phyloP scores from a whole-genome alignment of 805 yeast genomes.

The Dipodascus albidus region DNA sequence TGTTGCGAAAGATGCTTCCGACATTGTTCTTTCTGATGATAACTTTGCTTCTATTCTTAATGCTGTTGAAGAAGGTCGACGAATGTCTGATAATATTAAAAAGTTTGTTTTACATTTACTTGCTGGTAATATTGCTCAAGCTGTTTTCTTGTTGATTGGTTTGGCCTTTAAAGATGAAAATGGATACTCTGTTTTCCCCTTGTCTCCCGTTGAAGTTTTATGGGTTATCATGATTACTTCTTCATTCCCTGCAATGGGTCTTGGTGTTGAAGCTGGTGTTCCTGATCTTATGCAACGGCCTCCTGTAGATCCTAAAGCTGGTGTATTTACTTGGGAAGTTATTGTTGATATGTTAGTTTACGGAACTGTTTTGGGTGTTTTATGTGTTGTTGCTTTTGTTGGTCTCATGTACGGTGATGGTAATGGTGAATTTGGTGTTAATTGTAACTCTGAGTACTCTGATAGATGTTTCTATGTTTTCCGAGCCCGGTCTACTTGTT shows the following conservation, averaged over 20 bases:
- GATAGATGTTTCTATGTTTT: conserved; percentile 50
- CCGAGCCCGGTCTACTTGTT: conserved; percentile 64
- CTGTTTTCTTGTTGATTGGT: conserved; percentile 56
- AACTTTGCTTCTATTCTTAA: conserved; percentile 69
- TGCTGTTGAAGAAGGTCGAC: conserved; percentile 71
- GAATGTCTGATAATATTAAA: conserved; percentile 70
- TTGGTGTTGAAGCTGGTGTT: conserved; percentile 56
- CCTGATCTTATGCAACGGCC: conserved; percentile 53
- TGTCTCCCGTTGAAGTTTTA: conserved; percentile 68
- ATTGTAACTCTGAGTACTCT: conserved; percentile 45
- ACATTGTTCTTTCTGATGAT: conserved; percentile 64
- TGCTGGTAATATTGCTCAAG: conserved; percentile 65
- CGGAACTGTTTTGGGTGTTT: conserved; percentile 62
- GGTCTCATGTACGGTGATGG: conserved; percentile 59
- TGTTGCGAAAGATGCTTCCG: conserved; percentile 78
- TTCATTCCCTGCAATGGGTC: conserved; percentile 77
- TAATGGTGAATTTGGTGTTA: conserved; percentile 48
- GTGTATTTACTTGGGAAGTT: conserved; percentile 56
- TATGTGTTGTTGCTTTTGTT: conserved; percentile 58
- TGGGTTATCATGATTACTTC: conserved; percentile 75
- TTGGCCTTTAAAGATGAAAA: conserved; percentile 54
- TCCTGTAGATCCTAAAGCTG: conserved; percentile 44
- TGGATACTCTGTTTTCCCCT: conserved; percentile 67
- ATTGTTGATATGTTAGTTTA: conserved; percentile 58
- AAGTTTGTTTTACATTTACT: conserved; percentile 65